Conservation (phyloP, 257 asterid species). For the Solanum corneliomulleri region DNA sequence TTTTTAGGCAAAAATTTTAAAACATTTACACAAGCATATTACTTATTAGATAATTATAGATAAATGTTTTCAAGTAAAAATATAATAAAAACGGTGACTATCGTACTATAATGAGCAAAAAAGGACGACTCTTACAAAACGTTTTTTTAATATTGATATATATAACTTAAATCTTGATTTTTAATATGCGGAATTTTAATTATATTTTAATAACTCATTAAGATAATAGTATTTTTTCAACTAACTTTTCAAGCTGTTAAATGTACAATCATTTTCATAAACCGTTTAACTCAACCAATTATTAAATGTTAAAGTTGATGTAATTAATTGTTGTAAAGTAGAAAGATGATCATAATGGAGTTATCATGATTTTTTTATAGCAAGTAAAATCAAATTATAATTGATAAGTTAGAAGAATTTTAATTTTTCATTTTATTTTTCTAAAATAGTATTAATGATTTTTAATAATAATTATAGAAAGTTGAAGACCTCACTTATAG, state of each 20-base stretch:
- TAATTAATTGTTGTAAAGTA: neutral
- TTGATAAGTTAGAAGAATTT: neutral
- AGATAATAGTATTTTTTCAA: neutral
- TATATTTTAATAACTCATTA: neutral
- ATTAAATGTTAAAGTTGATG: neutral
- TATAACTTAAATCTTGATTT: neutral
- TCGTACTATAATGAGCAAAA: neutral
- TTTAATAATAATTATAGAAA: neutral
- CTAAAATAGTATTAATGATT: neutral
- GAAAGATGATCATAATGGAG: neutral
- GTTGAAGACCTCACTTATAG: neutral
- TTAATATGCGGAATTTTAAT: neutral
- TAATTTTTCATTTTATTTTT: neutral
- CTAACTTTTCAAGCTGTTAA: neutral
- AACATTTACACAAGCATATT: neutral
- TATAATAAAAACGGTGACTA: neutral
- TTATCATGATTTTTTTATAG: neutral
- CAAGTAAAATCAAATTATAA: neutral
- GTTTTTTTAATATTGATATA: neutral
- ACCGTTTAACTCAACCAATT: neutral
- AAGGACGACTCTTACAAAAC: accelerated
- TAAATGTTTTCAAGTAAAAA: neutral
- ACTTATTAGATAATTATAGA: neutral
- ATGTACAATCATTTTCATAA: neutral
- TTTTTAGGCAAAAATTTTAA: neutral